These are phyloP conservation scores for Cladophialophora exuberans DNA, from an alignment of 2,329 filamentous ascomycete genomes.

Conservation along the genomic window DNA sequence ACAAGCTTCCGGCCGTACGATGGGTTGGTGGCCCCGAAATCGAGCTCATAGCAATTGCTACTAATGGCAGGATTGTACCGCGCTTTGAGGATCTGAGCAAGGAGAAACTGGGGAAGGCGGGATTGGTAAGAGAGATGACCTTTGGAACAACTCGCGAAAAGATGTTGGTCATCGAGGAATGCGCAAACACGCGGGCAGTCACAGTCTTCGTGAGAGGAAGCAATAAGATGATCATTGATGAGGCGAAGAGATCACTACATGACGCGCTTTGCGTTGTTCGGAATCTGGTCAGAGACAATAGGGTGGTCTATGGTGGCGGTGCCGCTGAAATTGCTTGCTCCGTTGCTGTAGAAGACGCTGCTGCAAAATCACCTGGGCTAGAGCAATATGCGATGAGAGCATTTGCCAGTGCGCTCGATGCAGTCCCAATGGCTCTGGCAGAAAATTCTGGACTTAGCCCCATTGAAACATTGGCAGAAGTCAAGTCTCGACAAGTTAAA, in stretches of 20 bases:
- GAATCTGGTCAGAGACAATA: constrained; percentile 93
- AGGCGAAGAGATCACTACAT: constrained; percentile 95
- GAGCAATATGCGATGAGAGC: constrained; percentile 99
- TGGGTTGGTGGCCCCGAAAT: constrained; percentile 99
- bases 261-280: constrained; percentile 97
- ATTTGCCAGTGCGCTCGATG: constrained; percentile 91
- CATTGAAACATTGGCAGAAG: constrained; percentile 89
- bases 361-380: constrained; percentile 91
- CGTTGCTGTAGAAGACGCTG: constrained; percentile 91
- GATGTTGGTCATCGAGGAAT: constrained; percentile 99
- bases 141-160: constrained; percentile 98
- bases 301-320: constrained; percentile 95
- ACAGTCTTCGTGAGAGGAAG: constrained; percentile 95
- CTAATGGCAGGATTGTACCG: constrained; percentile 95
- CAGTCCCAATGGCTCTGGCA: constrained; percentile 90
- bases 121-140: constrained; percentile 88
- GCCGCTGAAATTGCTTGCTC: constrained; percentile 97
- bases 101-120: constrained; percentile 88
- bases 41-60: constrained; percentile 96
- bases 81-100: constrained; percentile 91
- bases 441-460: constrained; percentile 97
- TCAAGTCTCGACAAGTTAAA: constrained; percentile 97
- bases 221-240: constrained; percentile 99
- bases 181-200: constrained; percentile 94
- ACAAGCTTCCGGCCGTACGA: constrained; percentile 90